These are phyloP conservation scores for Fabrea salina DNA, from an alignment of 169 alveolate species.

Conservation along the genomic window DNA sequence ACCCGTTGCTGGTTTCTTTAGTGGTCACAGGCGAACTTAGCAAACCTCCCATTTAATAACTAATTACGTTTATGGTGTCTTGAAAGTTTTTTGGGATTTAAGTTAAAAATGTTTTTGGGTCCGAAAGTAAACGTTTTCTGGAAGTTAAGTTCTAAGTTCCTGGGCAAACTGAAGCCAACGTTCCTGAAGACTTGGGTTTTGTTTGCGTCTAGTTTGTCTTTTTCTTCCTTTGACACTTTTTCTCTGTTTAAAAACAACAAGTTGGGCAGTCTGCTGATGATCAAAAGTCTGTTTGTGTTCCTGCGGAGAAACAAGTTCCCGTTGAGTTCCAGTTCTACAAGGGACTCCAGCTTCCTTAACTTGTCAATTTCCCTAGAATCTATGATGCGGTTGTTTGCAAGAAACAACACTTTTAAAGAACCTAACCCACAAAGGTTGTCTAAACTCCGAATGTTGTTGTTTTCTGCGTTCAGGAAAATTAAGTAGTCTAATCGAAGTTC, in stretches of 20 bases:
- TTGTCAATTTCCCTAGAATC: not conserved
- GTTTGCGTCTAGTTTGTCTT: constrained; percentile 62
- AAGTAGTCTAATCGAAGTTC: not conserved
- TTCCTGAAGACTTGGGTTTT: too few relatives aligned
- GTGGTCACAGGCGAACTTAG: constrained; percentile 86
- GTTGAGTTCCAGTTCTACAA: not conserved
- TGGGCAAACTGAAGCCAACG: too few relatives aligned
- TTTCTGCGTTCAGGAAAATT: not conserved
- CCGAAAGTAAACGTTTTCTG: too few relatives aligned
- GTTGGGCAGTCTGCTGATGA: not conserved
- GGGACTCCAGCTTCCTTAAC: not conserved
- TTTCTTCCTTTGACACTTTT: not conserved
- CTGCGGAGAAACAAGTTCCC: not conserved
- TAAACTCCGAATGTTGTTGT: not conserved
- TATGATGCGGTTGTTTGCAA: not conserved
- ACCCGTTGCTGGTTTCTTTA: constrained; percentile 81
- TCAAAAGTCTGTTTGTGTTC: not conserved
- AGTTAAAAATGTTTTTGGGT: too few relatives aligned
- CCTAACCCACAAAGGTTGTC: not conserved
- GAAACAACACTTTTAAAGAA: not conserved
- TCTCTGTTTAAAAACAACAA: not conserved
- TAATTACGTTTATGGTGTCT: not conserved
- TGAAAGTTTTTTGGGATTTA: too few relatives aligned
- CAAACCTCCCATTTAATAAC: constrained; percentile 87
- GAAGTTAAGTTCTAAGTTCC: too few relatives aligned